Base-by-base conservation (phyloP, 805 yeast species). In the Debaryomyces tyrocola region DNA sequence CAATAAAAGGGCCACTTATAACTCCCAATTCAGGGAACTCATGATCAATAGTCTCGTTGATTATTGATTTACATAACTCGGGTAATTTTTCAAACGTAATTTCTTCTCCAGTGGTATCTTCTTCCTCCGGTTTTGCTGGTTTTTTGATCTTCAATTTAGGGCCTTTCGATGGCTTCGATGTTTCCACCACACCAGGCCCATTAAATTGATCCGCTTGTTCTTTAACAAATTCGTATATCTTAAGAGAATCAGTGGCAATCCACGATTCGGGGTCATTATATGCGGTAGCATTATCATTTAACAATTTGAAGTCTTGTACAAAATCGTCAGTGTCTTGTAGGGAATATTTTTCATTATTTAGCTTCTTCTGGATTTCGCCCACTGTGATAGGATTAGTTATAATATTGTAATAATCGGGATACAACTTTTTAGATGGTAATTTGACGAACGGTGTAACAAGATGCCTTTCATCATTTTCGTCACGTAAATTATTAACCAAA, bases 1-100 rank as follows among this genome's bases (percentile, higher is more conserved):
- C 87, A 69, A 86, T 62, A 60, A 90, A 91, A 0, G 95, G 87
- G 11, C 78, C 86, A 49, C 87, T 78, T 35, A 85, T 71, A 40
- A 69, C 63, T 10, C 81, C 80, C 27, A 79, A 69, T 17, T 76
- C 80, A 5, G 78, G 71, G 40, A 73, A 73, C 44, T 76, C 77
- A 53, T 72, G 70, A 43, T 66, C 62, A 5, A 75, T 69, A 29
- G 79, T 66, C 17, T 70, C 73, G 37, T 73, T 66, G 39, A 79
- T 40, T 0, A 76, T 17, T 1, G 40, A 44, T 12, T 49, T 54
- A 39, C 70, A 55, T 8, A 51, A 33, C 15, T 52, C 56, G 2
- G 61, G 58, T 17, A 68, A 51, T 11, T 48, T 49, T 2, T 49
- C 57, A 44, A 58, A 34, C 40, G 60, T 50, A 5, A 64, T 15